Percentiles rank a stretch among this genome's conserved stretches.
phyloP scores from a whole-genome alignment of 495 filamentous ascomycete genomes.

The Aspergillus bridgeri region DNA sequence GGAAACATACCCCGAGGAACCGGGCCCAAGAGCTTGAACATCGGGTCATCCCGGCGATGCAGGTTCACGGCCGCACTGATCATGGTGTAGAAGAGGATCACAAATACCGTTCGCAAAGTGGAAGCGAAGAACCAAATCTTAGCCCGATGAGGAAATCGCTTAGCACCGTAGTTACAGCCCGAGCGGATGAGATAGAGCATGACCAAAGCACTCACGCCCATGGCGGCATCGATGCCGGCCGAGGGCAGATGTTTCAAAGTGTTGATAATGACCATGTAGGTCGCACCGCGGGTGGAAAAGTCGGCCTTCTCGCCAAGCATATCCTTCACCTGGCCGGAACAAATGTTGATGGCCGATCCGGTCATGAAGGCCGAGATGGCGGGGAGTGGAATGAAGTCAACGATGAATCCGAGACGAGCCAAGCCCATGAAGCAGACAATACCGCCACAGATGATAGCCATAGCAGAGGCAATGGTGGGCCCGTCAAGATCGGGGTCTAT shows the following conservation, averaged over 20 bases:
- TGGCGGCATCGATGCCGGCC: conserved; percentile 74
- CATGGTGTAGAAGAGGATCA: conserved; percentile 90
- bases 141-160: conserved; percentile 62
- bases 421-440: conserved; percentile 82
- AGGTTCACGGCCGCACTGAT: conserved; percentile 83
- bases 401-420: conserved; percentile 80
- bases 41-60: conserved; percentile 43
- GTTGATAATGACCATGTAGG: conserved; percentile 85
- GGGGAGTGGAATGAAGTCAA: conserved; percentile 90
- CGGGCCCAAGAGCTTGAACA: conserved; percentile 64
- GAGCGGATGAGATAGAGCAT: conserved; percentile 81
- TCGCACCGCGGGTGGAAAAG: conserved; percentile 71
- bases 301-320: conserved; percentile 76
- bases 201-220: conserved; percentile 79
- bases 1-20: conserved; percentile 66
- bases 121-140: conserved; percentile 85
- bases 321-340: conserved; percentile 77
- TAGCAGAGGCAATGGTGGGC: conserved; percentile 69
- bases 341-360: conserved; percentile 89
- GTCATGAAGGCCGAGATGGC: conserved; percentile 98
- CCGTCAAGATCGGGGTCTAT: conserved; percentile 54
- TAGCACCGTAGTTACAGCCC: conserved; percentile 62
- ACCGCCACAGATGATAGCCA: conserved; percentile 77
- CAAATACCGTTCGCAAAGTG: conserved; percentile 86
- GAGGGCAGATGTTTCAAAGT: conserved; percentile 71